A percentile compares a stretch with the other conserved stretches of the same genome.
These are phyloP conservation scores for Hibiscus tridactylites DNA, from an alignment of 345 rosid genomes.

Conservation along the genomic window DNA sequence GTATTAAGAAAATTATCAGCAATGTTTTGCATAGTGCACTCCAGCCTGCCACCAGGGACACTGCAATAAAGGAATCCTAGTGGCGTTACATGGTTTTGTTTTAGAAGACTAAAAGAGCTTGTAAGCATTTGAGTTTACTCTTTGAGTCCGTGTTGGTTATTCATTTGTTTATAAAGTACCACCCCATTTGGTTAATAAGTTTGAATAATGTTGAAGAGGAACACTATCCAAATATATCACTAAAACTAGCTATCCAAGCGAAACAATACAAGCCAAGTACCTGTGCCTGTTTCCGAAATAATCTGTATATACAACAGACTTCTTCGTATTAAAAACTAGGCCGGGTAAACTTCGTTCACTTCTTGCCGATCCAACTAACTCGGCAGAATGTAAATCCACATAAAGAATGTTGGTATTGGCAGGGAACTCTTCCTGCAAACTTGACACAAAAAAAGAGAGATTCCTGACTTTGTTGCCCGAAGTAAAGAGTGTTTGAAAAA, in stretches of 20 bases:
- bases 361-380: conserved; percentile 54
- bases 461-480: not conserved
- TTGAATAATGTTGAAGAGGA: not conserved
- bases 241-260: not conserved
- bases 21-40: conserved; percentile 97
- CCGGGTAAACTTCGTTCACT: conserved; percentile 31
- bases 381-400: conserved; percentile 65
- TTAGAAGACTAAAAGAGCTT: not conserved
- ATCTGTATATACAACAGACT: conserved; percentile 53
- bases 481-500: not conserved
- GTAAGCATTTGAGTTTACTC: not conserved
- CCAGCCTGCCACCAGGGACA: conserved; percentile 83
- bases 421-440: conserved; percentile 74
- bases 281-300: conserved; percentile 59
- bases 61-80: conserved; percentile 25
- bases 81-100: not conserved
- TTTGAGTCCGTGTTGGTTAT: not conserved
- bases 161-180: not conserved
- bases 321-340: conserved; percentile 71
- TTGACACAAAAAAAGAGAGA: conserved; percentile 22
- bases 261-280: conserved; percentile 23
- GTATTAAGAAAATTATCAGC: conserved; percentile 70
- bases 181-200: not conserved
- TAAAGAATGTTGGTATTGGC: conserved; percentile 29
- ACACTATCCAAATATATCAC: not conserved